Evolutionary conservation across 2,329 filamentous ascomycete genomes (phyloP).

Genomic region (Exophiala viscosa): DNA sequence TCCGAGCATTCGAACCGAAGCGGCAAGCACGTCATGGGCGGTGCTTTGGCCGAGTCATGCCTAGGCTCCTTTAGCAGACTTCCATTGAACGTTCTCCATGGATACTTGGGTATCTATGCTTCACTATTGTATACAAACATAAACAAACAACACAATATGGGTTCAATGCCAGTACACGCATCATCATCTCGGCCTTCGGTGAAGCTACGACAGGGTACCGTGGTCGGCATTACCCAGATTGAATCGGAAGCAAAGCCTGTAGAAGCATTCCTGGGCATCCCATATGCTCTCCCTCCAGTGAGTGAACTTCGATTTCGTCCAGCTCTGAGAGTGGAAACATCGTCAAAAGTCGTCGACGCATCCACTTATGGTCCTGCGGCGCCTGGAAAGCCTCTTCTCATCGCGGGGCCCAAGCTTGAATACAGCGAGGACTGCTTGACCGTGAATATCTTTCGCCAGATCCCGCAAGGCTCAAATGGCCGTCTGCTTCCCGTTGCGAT

Average conservation of each 20-base stretch:
- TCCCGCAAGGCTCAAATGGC: constrained; percentile 32
- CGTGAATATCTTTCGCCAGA: constrained; percentile 27
- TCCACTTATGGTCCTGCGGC: constrained; percentile 34
- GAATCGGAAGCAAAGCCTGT: neutral
- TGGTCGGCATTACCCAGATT: constrained; percentile 1
- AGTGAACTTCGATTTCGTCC: constrained; percentile 47
- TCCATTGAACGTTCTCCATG: too few species aligned
- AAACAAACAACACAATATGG: neutral
- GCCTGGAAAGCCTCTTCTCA: constrained; percentile 46
- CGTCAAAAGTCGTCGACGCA: constrained; percentile 35
- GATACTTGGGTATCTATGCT: too few species aligned
- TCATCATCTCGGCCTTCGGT: constrained; percentile 10
- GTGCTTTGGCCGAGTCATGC: neutral
- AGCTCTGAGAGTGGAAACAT: constrained; percentile 32
- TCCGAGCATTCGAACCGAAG: too few species aligned
- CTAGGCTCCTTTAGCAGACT: too few species aligned
- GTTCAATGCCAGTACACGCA: neutral
- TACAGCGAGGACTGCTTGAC: constrained; percentile 33
- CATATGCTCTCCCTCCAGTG: constrained; percentile 47
- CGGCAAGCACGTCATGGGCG: neutral
- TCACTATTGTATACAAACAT: too few species aligned
- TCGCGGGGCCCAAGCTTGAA: constrained; percentile 48
- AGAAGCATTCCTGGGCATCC: constrained; percentile 48
- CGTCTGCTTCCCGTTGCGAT: constrained; percentile 39
- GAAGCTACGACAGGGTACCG: constrained; percentile 6